Percentiles rank a stretch among this genome's conserved stretches.
These are phyloP conservation scores for Glomus cerebriforme DNA, from an alignment of 192 early-diverging fungal species.

Conservation along the genomic window DNA sequence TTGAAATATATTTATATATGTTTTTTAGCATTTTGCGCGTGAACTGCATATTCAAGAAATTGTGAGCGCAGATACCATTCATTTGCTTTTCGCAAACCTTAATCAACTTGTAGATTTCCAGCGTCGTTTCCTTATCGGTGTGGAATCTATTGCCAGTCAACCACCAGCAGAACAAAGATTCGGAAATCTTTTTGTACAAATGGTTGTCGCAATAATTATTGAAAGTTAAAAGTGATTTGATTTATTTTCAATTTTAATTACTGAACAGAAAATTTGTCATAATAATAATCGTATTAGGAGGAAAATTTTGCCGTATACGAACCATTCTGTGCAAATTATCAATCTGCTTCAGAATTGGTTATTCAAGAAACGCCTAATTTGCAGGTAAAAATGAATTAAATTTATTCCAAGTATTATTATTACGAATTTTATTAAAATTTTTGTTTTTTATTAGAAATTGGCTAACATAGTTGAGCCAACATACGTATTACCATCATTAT, in stretches of 20 bases:
- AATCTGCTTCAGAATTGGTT: constrained; percentile 71
- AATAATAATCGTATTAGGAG: constrained; percentile 43
- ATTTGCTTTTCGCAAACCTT: constrained; percentile 90
- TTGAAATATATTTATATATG: neutral
- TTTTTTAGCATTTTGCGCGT: constrained; percentile 66
- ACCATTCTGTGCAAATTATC: constrained; percentile 92
- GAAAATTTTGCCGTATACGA: constrained; percentile 85
- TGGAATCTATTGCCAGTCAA: constrained; percentile 80
- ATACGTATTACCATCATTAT: constrained; percentile 84
- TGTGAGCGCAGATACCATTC: constrained; percentile 72
- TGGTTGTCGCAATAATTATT: constrained; percentile 39
- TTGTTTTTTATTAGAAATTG: constrained; percentile 45
- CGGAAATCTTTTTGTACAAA: constrained; percentile 83
- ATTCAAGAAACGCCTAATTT: constrained; percentile 65
- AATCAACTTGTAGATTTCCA: constrained; percentile 95
- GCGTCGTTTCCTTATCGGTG: constrained; percentile 85
- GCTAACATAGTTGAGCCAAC: constrained; percentile 77
- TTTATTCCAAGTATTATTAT: neutral
- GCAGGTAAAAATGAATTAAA: constrained; percentile 43
- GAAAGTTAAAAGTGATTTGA: neutral
- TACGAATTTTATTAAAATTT: neutral
- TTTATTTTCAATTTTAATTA: neutral
- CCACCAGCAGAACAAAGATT: constrained; percentile 81
- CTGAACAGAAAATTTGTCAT: neutral
- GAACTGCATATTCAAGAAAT: constrained; percentile 71